These are phyloP conservation scores for Tulasnella sp. DNA, from an alignment of 768 basidiomycete genomes.

Conservation along the genomic window DNA sequence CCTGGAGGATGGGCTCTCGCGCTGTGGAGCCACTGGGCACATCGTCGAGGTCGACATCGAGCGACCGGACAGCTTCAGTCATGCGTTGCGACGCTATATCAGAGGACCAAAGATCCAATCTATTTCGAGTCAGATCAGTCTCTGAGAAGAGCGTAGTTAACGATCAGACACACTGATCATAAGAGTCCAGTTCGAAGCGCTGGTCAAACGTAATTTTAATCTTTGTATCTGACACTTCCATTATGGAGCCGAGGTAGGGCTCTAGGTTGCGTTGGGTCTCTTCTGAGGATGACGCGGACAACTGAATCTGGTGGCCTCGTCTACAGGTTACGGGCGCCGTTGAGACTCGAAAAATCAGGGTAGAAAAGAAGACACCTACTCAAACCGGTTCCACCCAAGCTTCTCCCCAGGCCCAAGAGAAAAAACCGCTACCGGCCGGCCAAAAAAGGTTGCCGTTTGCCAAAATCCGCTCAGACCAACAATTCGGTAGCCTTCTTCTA, in stretches of 20 bases:
- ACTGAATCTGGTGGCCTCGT: conserved; percentile 58
- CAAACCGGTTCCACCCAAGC: conserved; percentile 65
- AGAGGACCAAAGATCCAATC: conserved; percentile 65
- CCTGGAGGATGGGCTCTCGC: conserved; percentile 57
- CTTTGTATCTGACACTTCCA: conserved; percentile 50
- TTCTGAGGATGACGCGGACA: conserved; percentile 57
- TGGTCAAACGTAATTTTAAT: conserved; percentile 59
- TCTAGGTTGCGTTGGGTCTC: conserved; percentile 57
- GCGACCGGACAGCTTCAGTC: conserved; percentile 56
- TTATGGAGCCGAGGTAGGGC: conserved; percentile 54
- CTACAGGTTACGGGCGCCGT: conserved; percentile 42
- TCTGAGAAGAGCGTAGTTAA: not conserved
- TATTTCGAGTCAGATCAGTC: conserved; percentile 34
- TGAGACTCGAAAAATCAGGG: not conserved
- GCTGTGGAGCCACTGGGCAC: conserved; percentile 34
- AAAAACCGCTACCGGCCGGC: conserved; percentile 65
- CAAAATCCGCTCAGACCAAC: conserved; percentile 65
- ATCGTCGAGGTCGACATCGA: conserved; percentile 53
- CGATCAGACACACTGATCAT: conserved; percentile 26
- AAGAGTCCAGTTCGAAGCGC: conserved; percentile 45
- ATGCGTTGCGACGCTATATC: conserved; percentile 67
- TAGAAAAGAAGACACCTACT: conserved; percentile 46
- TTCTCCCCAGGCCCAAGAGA: conserved; percentile 56
- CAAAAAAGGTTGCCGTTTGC: conserved; percentile 58
- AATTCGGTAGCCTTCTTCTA: conserved; percentile 69